phyloP scores from a whole-genome alignment of 352 stramenopile species.

The Pythium utonaiense region DNA sequence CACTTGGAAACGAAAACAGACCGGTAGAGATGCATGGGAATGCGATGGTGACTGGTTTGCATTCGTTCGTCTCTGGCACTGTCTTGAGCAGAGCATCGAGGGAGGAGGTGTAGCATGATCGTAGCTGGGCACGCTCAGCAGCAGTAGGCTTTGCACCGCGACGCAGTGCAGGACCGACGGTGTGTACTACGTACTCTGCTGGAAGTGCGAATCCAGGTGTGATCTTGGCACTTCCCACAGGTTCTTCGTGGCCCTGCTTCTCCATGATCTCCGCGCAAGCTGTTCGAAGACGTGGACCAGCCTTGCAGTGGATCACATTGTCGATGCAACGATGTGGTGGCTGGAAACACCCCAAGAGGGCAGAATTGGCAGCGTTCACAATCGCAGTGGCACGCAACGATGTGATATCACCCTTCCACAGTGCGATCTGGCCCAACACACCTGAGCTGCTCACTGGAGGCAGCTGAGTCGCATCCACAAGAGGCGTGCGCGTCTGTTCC shows the following conservation, averaged over 20 bases:
- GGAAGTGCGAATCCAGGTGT: conserved; percentile 51
- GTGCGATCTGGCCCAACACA: conserved; percentile 28
- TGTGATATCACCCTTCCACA: conserved; percentile 74
- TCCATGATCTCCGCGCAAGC: conserved; percentile 52
- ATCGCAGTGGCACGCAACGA: conserved; percentile 54
- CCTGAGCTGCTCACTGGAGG: neutral
- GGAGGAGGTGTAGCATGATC: conserved; percentile 48
- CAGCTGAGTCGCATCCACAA: conserved; percentile 6
- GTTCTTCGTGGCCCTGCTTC: conserved; percentile 34
- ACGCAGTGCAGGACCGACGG: conserved; percentile 50
- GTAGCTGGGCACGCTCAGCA: conserved; percentile 29
- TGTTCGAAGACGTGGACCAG: conserved; percentile 47
- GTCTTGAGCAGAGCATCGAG: conserved; percentile 43
- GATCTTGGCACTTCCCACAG: conserved; percentile 48
- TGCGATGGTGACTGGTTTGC: conserved; percentile 31
- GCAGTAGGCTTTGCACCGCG: conserved; percentile 24
- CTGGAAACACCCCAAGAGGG: conserved; percentile 67
- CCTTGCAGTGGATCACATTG: conserved; percentile 68
- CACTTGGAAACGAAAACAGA: conserved; percentile 61
- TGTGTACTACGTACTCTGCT: conserved; percentile 54
- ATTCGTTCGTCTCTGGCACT: conserved; percentile 5
- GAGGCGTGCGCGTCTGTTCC: neutral
- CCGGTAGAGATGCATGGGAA: conserved; percentile 72
- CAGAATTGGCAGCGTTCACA: conserved; percentile 64
- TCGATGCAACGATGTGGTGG: conserved; percentile 69